A percentile compares a stretch with the other conserved stretches of the same genome.
Conservation (phyloP, 805 yeast genomes). For the Starmerella etchellsii region DNA sequence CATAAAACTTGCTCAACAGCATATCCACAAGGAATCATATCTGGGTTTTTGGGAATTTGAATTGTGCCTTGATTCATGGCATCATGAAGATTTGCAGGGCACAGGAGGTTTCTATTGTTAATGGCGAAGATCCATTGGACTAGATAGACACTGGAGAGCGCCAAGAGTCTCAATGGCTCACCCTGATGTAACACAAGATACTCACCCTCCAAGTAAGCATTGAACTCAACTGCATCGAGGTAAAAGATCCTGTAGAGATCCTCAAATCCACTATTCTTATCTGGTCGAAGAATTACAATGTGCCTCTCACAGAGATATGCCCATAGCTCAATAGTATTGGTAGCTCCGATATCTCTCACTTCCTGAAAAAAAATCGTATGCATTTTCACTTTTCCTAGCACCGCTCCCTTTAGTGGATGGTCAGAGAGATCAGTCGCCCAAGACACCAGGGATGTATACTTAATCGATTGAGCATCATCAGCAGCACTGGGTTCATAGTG, state of each 20-base stretch:
- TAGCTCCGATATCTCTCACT: too few relatives aligned
- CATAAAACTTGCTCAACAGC: background rate
- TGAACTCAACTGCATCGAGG: background rate
- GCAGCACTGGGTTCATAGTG: too few relatives aligned
- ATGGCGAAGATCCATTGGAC: conserved; percentile 8
- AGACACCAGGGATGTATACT: background rate
- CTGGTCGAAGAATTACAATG: conserved; percentile 1
- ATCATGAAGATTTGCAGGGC: background rate
- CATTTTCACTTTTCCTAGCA: background rate
- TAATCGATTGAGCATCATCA: background rate
- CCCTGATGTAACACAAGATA: background rate
- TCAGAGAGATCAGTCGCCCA: background rate
- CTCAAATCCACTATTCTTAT: background rate
- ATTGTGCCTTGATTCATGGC: background rate
- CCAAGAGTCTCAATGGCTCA: background rate
- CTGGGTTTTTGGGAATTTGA: background rate
- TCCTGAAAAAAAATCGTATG: too few relatives aligned
- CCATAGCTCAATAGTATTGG: too few relatives aligned
- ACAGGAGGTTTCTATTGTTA: background rate
- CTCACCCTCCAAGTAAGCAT: background rate
- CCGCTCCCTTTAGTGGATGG: background rate
- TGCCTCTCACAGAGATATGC: conserved; percentile 8
- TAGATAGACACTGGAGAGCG: background rate
- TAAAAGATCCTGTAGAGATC: background rate
- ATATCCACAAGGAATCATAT: background rate